These are phyloP conservation scores for Monascus ruber DNA, from an alignment of 2,329 filamentous ascomycete species.

Conservation along the genomic window DNA sequence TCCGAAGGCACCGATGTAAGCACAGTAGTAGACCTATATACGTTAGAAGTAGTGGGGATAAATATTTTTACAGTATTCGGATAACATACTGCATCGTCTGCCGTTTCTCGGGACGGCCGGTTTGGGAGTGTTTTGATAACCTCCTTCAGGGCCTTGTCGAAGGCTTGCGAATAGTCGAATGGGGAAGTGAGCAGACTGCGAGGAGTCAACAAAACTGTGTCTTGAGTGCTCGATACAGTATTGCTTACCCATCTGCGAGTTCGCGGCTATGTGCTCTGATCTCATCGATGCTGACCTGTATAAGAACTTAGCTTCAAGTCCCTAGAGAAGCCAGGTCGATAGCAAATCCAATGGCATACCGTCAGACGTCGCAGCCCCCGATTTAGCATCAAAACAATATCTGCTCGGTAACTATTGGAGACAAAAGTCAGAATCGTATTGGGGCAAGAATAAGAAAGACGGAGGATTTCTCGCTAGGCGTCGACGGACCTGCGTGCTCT, in stretches of 20 bases:
- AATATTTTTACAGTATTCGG: not conserved
- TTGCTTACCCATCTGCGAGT: slow-evolving; percentile 54
- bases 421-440: slow-evolving; percentile 34
- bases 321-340: slow-evolving; percentile 2
- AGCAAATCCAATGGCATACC: slow-evolving; percentile 24
- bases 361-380: slow-evolving; percentile 47
- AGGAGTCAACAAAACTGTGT: slow-evolving; percentile 33
- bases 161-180: slow-evolving; percentile 79
- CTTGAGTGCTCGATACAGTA: not conserved
- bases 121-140: slow-evolving; percentile 71
- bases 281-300: slow-evolving; percentile 69
- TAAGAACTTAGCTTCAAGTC: not conserved
- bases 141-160: slow-evolving; percentile 81
- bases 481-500: slow-evolving; percentile 41
- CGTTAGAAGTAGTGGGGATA: not conserved
- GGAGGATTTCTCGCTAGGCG: not conserved
- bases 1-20: slow-evolving; percentile 93
- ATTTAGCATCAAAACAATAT: slow-evolving; percentile 69
- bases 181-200: slow-evolving; percentile 61
- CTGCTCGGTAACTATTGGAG: slow-evolving; percentile 67
- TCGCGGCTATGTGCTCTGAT: slow-evolving; percentile 78
- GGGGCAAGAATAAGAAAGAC: slow-evolving; percentile 6
- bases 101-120: slow-evolving; percentile 62
- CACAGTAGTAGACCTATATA: slow-evolving; percentile 65
- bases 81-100: slow-evolving; percentile 54